phyloP scores from a whole-genome alignment of 768 basidiomycete genomes.

The Lactarius vividus region DNA sequence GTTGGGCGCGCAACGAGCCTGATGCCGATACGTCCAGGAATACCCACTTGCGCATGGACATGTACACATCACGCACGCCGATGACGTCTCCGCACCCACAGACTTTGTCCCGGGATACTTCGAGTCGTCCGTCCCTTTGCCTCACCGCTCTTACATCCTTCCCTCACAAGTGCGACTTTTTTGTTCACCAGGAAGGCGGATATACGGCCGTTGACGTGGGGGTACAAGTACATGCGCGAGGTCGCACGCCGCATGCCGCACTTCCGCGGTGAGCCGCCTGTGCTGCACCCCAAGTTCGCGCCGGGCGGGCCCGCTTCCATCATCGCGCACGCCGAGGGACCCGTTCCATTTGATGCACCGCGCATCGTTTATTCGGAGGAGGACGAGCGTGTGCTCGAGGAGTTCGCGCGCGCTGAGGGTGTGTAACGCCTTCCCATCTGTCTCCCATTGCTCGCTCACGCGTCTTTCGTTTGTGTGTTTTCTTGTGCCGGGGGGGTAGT shows the following conservation, averaged over 20 bases:
- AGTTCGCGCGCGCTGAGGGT: conserved; percentile 29
- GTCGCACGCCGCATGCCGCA: conserved; percentile 48
- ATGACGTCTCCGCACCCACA: conserved; percentile 27
- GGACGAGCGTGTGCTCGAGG: conserved; percentile 38
- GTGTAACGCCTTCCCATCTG: neutral
- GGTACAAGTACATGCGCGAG: conserved; percentile 56
- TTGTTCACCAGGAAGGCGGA: conserved; percentile 32
- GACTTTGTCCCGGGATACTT: conserved; percentile 31
- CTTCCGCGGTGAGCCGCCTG: conserved; percentile 35
- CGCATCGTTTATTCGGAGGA: conserved; percentile 35
- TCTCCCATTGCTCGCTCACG: neutral
- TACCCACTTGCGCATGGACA: conserved; percentile 27
- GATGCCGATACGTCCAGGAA: neutral
- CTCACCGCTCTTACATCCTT: no score
- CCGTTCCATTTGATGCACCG: conserved; percentile 31
- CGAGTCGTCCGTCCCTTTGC: conserved; percentile 32
- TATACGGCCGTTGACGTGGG: conserved; percentile 47
- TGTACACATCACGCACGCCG: conserved; percentile 28
- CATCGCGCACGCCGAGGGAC: conserved; percentile 14
- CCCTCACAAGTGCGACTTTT: no score
- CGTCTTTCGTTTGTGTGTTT: neutral
- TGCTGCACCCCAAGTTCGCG: conserved; percentile 34
- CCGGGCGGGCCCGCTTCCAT: conserved; percentile 32
- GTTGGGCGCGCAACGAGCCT: neutral
- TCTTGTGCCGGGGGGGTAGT: conserved; percentile 27